These are phyloP conservation scores for Colletotrichum chlorophyti DNA, from an alignment of 2,329 filamentous ascomycete species.

Conservation along the genomic window DNA sequence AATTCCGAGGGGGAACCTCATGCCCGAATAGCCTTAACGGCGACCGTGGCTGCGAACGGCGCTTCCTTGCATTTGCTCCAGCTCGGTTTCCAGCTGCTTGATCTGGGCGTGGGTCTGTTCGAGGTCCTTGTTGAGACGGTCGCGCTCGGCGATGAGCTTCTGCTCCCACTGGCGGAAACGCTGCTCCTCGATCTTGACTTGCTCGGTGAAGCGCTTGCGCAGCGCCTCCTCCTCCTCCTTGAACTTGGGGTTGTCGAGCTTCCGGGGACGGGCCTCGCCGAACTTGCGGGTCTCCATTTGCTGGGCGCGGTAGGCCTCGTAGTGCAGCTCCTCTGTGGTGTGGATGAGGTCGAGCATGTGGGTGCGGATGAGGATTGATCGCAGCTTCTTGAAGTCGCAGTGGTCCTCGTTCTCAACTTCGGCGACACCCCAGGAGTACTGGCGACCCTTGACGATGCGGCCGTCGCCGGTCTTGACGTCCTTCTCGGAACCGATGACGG, in stretches of 20 bases:
- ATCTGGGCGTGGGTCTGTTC: conserved; percentile 96
- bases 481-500: conserved; percentile 98
- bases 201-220: conserved; percentile 98
- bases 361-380: conserved; percentile 96
- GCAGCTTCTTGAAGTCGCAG: conserved; percentile 99
- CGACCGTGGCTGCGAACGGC: conserved; percentile 91
- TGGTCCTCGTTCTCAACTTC: conserved; percentile 99
- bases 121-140: conserved; percentile 99
- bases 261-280: conserved; percentile 93
- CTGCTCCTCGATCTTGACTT: conserved; percentile 99
- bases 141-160: conserved; percentile 98
- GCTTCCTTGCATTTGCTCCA: conserved; percentile 91
- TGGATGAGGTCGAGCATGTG: conserved; percentile 99
- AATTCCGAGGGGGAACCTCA: conserved; percentile 11
- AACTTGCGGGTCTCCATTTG: conserved; percentile 99
- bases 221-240: conserved; percentile 99
- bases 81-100: conserved; percentile 89
- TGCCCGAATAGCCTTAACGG: conserved; percentile 63
- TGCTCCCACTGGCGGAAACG: conserved; percentile 99
- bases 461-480: conserved; percentile 96
- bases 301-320: conserved; percentile 97
- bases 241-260: conserved; percentile 99
- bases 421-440: conserved; percentile 99
- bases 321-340: conserved; percentile 98
- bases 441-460: conserved; percentile 97